These are phyloP conservation scores for Isatis lusitanica DNA, from an alignment of 441 rosid genomes.

Conservation along the genomic window DNA sequence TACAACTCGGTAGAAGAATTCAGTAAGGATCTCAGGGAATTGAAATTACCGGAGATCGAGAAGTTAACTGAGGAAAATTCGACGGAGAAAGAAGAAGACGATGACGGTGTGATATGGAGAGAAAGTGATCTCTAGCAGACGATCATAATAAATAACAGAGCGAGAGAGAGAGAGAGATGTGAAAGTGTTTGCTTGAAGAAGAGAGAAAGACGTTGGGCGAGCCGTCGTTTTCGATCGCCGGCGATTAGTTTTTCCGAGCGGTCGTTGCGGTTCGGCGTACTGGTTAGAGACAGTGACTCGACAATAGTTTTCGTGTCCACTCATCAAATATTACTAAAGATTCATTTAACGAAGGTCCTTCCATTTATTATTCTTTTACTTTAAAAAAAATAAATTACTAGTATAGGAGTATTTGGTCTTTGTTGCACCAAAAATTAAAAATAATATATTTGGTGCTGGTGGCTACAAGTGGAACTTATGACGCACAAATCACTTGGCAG, in stretches of 20 bases:
- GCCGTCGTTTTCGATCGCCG: conserved; percentile 38
- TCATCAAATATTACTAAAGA: neutral
- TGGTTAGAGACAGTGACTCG: conserved; percentile 28
- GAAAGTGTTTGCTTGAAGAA: conserved; percentile 37
- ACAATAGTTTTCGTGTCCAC: neutral
- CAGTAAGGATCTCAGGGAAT: neutral
- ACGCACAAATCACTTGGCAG: too few species aligned
- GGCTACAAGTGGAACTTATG: too few species aligned
- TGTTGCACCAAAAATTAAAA: too few species aligned
- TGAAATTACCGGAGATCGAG: conserved; percentile 30
- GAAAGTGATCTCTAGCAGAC: conserved; percentile 27
- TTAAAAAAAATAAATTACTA: too few species aligned
- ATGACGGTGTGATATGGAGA: neutral
- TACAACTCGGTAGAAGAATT: neutral
- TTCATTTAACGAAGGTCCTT: neutral
- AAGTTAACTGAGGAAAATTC: neutral
- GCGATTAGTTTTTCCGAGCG: conserved; percentile 13
- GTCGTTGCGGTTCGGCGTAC: conserved; percentile 21
- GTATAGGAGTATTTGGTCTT: too few species aligned
- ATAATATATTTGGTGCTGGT: too few species aligned
- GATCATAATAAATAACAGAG: conserved; percentile 27
- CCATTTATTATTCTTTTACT: neutral
- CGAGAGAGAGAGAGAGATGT: conserved; percentile 2
- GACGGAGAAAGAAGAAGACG: conserved; percentile 7
- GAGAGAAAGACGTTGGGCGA: conserved; percentile 25